Evolutionary conservation across 2,329 filamentous ascomycete genomes (phyloP).

Genomic region (Massarina eburnea): DNA sequence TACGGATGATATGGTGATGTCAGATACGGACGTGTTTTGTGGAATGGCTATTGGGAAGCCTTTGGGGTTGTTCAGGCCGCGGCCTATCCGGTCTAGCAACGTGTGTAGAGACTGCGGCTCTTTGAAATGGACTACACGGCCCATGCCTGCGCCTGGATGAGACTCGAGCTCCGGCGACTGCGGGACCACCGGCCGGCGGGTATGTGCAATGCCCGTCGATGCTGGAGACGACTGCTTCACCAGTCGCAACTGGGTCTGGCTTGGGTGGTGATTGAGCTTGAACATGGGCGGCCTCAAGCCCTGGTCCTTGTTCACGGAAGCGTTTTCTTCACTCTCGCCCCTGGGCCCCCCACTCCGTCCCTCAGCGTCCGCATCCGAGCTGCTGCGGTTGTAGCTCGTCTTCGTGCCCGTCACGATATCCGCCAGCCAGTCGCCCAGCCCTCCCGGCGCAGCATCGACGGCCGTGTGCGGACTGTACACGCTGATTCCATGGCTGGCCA

Average conservation of each 20-base stretch:
- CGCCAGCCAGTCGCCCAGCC: slow-evolving; percentile 92
- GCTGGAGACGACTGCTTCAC: slow-evolving; percentile 26
- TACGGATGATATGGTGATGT: slow-evolving; percentile 65
- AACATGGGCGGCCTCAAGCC: slow-evolving; percentile 42
- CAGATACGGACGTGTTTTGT: slow-evolving; percentile 56
- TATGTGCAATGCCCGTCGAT: slow-evolving; percentile 44
- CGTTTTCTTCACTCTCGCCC: slow-evolving; percentile 32
- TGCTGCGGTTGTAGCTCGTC: slow-evolving; percentile 14
- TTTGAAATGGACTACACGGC: slow-evolving; percentile 60
- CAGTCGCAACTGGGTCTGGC: slow-evolving; percentile 43
- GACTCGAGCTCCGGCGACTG: slow-evolving; percentile 43
- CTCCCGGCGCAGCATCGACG: slow-evolving; percentile 80
- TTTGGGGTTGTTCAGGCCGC: slow-evolving; percentile 66
- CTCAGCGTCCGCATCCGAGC: slow-evolving; percentile 9
- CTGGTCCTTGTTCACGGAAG: slow-evolving; percentile 38
- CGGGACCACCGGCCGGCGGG: slow-evolving; percentile 56
- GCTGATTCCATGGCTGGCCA: slow-evolving; percentile 84
- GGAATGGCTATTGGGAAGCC: slow-evolving; percentile 66
- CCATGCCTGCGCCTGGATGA: slow-evolving; percentile 59
- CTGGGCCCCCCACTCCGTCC: background rate
- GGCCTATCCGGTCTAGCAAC: slow-evolving; percentile 64
- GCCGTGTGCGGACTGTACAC: slow-evolving; percentile 97
- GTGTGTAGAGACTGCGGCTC: slow-evolving; percentile 54
- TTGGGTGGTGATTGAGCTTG: slow-evolving; percentile 52
- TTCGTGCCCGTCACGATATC: slow-evolving; percentile 71